Base-by-base conservation (phyloP, 225 moss, liverwort and hornwort genomes). In the Neckera pumila region DNA sequence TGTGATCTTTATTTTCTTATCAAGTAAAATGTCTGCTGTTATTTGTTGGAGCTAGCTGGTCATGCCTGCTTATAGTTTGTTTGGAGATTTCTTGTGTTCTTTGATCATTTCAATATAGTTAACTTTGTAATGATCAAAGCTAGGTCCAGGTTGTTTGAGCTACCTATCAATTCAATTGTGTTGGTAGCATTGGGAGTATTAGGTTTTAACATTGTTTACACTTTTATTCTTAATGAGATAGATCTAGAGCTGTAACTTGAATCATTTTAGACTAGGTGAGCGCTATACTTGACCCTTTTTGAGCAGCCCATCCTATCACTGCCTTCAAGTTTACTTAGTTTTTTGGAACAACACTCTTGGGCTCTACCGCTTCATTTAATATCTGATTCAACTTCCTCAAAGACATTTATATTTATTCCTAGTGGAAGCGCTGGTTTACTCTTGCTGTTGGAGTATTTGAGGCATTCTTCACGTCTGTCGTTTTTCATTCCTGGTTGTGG, bases 401-500 rank as follows among this genome's bases (percentile, higher is more conserved):
- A 51, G 71, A 61, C 61, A 31, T 60, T 40, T 5, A 40, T 79
- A 33, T 73, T 60, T 42, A 31, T 26, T 70, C 14, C 56, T 60
- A 69, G 84, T 25, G 20, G 53, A 67, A 84, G 80, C 42, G 38
- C 79, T 63, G 72, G 66, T 49, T 74, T 60, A 66, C 77, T 86
- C 51, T 85, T 74, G 63, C 51, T 88, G 45, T 66, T 81, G 67
- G 45, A 66, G 21, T 82, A 60, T 63, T 49, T 65, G 69, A 79
- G 47, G n/a, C 43, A 71, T 70, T 73, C 72, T 63, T 64, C 76
- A 62, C 76, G 65, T 59, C 20, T 62, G 61, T 33, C n/a, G 27
- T 77, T 80, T 70, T 61, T 91, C 57, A 61, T 90, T 85, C 51
- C 67, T 84, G 74, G 56, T 87, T 83, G 62, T 86, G 88, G 84